Base-by-base conservation (phyloP, 1,139 yeast species). In the Saccharomyces hybrid region DNA sequence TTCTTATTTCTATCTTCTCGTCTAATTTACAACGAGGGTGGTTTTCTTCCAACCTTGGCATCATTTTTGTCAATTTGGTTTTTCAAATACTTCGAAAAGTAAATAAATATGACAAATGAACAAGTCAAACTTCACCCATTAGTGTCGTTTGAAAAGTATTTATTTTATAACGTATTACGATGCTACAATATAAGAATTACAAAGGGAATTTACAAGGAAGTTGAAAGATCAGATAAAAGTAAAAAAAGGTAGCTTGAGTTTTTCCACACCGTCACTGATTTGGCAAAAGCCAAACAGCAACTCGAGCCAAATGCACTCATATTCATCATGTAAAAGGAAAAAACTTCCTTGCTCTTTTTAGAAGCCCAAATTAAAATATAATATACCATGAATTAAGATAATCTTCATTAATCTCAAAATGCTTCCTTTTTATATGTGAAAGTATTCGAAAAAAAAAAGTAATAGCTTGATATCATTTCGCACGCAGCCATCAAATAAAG, bases 281-380 rank as follows among this genome's bases (percentile, higher is more conserved):
- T 52, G 52, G 51, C 53, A 11, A 44, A 42, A 12, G 52, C 48
- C 47, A 34, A 52, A 53, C 56, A 78, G 48, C 71, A 83, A 82
- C 88, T 83, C 87, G 88, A 83, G 88, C 88, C 88, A 83, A 83
- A 83, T 83, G 88, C 88, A 83, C 88, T 83, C 88, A 69, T 72
- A 70, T 79, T 82, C 87, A 82, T 82, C 87, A 82, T 76, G 53
- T 53, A 53, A 38, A 47, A 55, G 58, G 56, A 54, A 58, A 56
- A 51, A 50, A 56, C 59, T 58, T 55, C 57, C 59, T 55, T 51
- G 51, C 31, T 38, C 27, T 51, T 50, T 38, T 38, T 8, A n/a
- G 6, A 4, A 24, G 1, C 1, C 2, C 26, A 24, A 24, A 24
- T 4, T 4, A 24, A 24, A 24, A 5, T 24, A 24, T 4, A 24